phyloP scores from a whole-genome alignment of 1,284 basidiomycete species.

The Trichosporon sp. region DNA sequence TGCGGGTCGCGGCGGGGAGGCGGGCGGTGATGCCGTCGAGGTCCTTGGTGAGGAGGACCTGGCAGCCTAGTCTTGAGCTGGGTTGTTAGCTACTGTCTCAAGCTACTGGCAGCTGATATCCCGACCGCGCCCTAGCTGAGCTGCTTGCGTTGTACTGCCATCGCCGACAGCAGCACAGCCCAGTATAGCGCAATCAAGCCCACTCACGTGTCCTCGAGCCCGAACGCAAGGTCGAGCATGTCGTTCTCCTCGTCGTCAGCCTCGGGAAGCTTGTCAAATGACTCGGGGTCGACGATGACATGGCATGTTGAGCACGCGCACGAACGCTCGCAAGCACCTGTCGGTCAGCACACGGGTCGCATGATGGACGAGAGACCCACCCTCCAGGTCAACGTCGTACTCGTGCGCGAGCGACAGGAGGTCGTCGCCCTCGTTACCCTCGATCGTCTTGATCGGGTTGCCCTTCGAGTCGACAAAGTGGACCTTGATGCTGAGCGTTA shows the following conservation, averaged over 20 bases:
- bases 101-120: too few species aligned
- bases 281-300: constrained; percentile 76
- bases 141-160: too few species aligned
- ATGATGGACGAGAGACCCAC: constrained; percentile 52
- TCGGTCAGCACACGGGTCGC: not conserved
- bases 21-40: constrained; percentile 82
- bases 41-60: constrained; percentile 76
- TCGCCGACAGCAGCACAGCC: not conserved
- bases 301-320: constrained; percentile 98
- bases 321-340: constrained; percentile 93
- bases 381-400: constrained; percentile 96
- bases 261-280: constrained; percentile 81
- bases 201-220: constrained; percentile 83
- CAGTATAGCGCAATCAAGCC: not conserved
- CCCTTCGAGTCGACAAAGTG: constrained; percentile 88
- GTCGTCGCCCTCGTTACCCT: constrained; percentile 92
- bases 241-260: constrained; percentile 97
- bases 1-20: constrained; percentile 86
- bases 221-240: constrained; percentile 98
- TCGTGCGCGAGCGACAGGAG: constrained; percentile 88
- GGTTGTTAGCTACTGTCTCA: not conserved
- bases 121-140: too few species aligned
- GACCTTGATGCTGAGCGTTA: constrained; percentile 67
- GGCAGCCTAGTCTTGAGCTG: constrained; percentile 62
- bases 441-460: constrained; percentile 73